These are phyloP conservation scores for Coemansia sp. DNA, from an alignment of 192 early-diverging fungal genomes.

Conservation along the genomic window DNA sequence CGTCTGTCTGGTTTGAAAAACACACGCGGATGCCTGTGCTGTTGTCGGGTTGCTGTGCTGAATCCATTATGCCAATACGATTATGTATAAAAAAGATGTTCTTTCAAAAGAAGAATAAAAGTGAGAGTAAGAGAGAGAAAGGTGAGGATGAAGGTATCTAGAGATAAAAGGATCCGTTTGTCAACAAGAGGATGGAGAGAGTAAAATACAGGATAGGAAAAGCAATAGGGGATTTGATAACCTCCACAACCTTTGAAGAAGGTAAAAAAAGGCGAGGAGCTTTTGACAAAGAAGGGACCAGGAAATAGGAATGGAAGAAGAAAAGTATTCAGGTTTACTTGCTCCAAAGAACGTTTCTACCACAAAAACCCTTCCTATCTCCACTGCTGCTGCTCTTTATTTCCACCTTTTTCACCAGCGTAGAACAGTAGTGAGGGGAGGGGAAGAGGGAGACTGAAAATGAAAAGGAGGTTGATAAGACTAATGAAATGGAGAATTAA, in stretches of 20 bases:
- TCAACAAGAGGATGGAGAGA: conserved; percentile 7
- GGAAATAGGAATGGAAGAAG: not conserved
- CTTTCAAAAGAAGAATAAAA: conserved; percentile 3
- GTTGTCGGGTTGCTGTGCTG: conserved; percentile 1
- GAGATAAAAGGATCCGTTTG: not conserved
- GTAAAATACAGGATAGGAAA: conserved; percentile 4
- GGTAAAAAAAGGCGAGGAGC: not conserved
- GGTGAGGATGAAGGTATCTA: not conserved
- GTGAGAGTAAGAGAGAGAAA: not conserved
- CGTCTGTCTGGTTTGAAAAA: conserved; percentile 5
- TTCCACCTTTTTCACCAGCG: no score
- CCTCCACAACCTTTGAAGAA: not conserved
- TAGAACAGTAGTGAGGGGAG: no score
- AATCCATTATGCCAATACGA: conserved; percentile 9
- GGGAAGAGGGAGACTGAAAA: no score
- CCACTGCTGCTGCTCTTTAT: no score
- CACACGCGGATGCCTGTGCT: conserved; percentile 8
- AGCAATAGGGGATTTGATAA: not conserved
- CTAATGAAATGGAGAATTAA: no score
- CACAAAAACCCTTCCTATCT: not conserved
- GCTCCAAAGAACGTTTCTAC: not conserved
- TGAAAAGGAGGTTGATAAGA: no score
- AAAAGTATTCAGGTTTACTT: not conserved
- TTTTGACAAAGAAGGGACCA: not conserved
- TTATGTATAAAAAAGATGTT: not conserved